Conservation (phyloP, 225 moss, liverwort and hornwort species). For the Pleurozium schreberi region DNA sequence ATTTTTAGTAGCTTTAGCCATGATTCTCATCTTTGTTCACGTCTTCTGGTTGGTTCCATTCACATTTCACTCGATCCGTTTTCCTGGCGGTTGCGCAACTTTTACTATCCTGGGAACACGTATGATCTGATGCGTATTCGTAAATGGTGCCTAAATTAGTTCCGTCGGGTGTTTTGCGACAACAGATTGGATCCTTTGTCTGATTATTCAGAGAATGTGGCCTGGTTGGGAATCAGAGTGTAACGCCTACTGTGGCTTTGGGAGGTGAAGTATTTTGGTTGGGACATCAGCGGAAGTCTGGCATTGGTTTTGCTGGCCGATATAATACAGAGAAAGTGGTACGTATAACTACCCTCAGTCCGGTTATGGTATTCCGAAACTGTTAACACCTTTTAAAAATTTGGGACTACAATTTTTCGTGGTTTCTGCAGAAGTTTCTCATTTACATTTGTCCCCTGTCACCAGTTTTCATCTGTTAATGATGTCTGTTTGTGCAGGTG, state of each 20-base stretch:
- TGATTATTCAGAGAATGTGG: background rate
- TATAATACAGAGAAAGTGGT: slow-evolving; percentile 99
- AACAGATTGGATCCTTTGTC: background rate
- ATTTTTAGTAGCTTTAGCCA: background rate
- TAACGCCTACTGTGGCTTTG: slow-evolving; percentile 80
- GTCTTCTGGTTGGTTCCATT: background rate
- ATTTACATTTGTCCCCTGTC: background rate
- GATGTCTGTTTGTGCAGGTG: slow-evolving; percentile 40
- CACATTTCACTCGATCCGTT: background rate
- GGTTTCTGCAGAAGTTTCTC: background rate
- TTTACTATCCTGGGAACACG: background rate
- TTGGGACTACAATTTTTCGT: background rate
- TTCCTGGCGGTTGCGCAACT: background rate
- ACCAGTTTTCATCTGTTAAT: background rate
- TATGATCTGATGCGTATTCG: background rate
- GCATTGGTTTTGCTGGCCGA: slow-evolving; percentile 96
- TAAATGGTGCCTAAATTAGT: background rate
- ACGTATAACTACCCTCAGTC: background rate
- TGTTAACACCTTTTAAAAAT: background rate
- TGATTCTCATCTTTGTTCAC: background rate
- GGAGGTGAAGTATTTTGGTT: slow-evolving; percentile 99
- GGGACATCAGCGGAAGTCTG: slow-evolving; percentile 98
- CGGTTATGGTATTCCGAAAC: background rate
- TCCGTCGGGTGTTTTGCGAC: background rate
- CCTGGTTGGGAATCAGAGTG: slow-evolving; percentile 55